Conservation (phyloP, 176 grass and related monocot genomes). For the Carex pumila region DNA sequence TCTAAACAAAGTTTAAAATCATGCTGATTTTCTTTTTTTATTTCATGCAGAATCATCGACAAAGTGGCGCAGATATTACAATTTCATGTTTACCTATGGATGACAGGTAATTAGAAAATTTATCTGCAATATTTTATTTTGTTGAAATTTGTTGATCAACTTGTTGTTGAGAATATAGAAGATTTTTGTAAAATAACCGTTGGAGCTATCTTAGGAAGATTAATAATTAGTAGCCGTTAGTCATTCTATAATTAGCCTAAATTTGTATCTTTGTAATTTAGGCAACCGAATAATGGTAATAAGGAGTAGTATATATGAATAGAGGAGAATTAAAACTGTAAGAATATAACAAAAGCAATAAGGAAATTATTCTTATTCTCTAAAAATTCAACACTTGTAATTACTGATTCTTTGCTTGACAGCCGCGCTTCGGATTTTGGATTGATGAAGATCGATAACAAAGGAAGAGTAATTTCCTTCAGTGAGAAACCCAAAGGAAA, state of each 20-base stretch:
- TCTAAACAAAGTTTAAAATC: neutral
- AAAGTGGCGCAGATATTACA: conserved; percentile 76
- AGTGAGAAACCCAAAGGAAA: conserved; percentile 86
- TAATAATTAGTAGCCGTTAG: too few species aligned
- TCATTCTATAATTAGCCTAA: too few species aligned
- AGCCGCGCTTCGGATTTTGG: conserved; percentile 97
- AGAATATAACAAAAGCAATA: too few species aligned
- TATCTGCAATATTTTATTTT: neutral
- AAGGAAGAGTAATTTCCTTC: conserved; percentile 80
- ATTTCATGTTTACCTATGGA: conserved; percentile 80
- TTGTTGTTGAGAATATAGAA: too few species aligned
- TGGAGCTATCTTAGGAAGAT: too few species aligned
- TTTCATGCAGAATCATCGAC: conserved; percentile 49
- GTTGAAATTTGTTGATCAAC: neutral
- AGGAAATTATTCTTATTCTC: too few species aligned
- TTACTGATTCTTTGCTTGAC: conserved; percentile 19
- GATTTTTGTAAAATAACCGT: too few species aligned
- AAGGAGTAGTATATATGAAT: too few species aligned
- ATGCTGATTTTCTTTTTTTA: conserved; percentile 15
- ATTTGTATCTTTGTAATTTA: too few species aligned
- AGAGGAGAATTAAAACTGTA: too few species aligned
- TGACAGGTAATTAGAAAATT: conserved; percentile 34
- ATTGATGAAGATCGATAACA: conserved; percentile 85
- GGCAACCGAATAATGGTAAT: too few species aligned
- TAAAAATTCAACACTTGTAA: too few species aligned